Conservation (phyloP, 1,284 basidiomycete genomes). For the Paramarasmius palmivorus region DNA sequence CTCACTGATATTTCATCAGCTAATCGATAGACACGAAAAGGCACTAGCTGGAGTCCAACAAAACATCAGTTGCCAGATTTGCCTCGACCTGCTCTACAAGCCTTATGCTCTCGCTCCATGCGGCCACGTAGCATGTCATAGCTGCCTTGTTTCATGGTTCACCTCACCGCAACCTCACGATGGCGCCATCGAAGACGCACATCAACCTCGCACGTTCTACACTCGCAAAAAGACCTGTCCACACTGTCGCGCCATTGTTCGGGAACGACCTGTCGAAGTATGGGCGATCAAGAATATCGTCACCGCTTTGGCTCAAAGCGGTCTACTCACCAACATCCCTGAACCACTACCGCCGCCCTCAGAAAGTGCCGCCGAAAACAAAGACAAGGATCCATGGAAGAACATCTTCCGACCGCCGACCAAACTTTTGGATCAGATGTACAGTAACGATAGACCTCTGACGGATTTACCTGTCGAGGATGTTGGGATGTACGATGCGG, state of each 20-base stretch:
- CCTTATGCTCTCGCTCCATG: slow-evolving; percentile 74
- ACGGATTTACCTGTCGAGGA: slow-evolving; percentile 24
- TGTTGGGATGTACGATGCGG: slow-evolving; percentile 64
- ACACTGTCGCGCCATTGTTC: slow-evolving; percentile 64
- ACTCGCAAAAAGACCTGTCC: slow-evolving; percentile 69
- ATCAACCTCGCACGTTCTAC: slow-evolving; percentile 4
- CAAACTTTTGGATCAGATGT: background rate
- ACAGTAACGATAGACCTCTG: slow-evolving; percentile 5
- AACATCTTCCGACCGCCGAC: slow-evolving; percentile 51
- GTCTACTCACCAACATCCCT: slow-evolving; percentile 40
- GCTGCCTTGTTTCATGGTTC: slow-evolving; percentile 77
- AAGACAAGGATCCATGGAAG: slow-evolving; percentile 55
- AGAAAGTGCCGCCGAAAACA: slow-evolving; percentile 5
- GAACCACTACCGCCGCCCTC: slow-evolving; percentile 19
- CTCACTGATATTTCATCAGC: slow-evolving; percentile 7
- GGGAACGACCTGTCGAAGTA: slow-evolving; percentile 65
- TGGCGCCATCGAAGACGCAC: slow-evolving; percentile 18
- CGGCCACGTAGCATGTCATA: slow-evolving; percentile 71
- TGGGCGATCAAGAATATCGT: slow-evolving; percentile 74
- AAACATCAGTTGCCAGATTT: slow-evolving; percentile 71
- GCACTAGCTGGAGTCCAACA: slow-evolving; percentile 54
- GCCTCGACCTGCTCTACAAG: slow-evolving; percentile 67
- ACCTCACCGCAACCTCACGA: slow-evolving; percentile 37
- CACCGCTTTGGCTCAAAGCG: slow-evolving; percentile 48
- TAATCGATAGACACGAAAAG: slow-evolving; percentile 43